A percentile compares a stretch with the other conserved stretches of the same genome.
Conservation (phyloP, 73 alveolate species). For the Paramecium sexaurelia region DNA sequence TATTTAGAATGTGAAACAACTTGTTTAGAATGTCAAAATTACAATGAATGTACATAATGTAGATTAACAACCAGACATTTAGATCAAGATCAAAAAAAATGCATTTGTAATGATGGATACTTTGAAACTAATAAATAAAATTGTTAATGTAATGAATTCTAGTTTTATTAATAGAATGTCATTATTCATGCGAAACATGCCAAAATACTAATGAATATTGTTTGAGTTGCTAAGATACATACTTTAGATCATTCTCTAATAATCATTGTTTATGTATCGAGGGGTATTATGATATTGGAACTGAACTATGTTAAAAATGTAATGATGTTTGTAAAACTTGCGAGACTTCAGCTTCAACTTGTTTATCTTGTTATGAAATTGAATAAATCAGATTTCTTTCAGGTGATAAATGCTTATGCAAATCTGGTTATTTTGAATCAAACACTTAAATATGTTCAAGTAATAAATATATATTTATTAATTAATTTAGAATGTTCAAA, state of each 20-base stretch:
- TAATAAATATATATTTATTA: too few species aligned
- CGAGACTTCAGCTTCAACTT: background rate
- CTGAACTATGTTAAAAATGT: background rate
- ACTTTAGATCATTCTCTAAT: background rate
- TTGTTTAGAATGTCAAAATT: background rate
- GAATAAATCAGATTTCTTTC: background rate
- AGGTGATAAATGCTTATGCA: background rate
- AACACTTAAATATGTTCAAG: background rate
- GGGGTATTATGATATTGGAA: background rate
- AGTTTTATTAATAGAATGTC: background rate
- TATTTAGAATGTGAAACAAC: background rate
- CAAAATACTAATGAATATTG: background rate
- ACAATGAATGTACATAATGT: background rate
- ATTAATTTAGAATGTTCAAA: background rate
- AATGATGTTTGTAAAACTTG: background rate
- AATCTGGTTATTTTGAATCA: background rate
- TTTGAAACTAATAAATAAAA: background rate
- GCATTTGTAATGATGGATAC: background rate
- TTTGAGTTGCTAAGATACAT: background rate
- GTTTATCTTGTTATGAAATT: background rate
- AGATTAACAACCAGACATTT: background rate
- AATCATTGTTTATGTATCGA: background rate
- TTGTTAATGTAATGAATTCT: background rate
- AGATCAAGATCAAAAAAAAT: background rate
- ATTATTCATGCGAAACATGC: background rate